Conservation (phyloP, 495 filamentous ascomycete genomes). For the Annulohypoxylon bovei region DNA sequence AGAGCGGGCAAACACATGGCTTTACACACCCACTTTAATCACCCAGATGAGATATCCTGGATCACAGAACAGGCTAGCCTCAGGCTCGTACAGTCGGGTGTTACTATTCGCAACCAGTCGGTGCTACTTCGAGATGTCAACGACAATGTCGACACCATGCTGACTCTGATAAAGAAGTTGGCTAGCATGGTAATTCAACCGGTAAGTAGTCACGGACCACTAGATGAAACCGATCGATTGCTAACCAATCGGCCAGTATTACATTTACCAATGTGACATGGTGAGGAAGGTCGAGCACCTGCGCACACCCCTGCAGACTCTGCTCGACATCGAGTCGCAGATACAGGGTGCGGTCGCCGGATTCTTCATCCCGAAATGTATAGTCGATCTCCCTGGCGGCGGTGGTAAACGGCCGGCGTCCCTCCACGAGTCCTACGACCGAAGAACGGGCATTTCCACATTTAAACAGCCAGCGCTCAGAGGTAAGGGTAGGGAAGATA, state of each 20-base stretch:
- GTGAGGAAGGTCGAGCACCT: conserved; percentile 66
- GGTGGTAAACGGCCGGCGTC: conserved; percentile 68
- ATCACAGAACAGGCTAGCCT: conserved; percentile 61
- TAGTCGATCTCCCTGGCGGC: conserved; percentile 69
- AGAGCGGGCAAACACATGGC: conserved; percentile 65
- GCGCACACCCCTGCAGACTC: conserved; percentile 67
- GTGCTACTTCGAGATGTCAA: conserved; percentile 67
- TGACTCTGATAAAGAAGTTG: conserved; percentile 58
- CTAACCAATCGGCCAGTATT: conserved; percentile 56
- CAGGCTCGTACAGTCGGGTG: conserved; percentile 58
- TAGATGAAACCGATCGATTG: conserved; percentile 28
- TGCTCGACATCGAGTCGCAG: conserved; percentile 62
- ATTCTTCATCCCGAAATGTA: conserved; percentile 67
- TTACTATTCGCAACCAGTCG: conserved; percentile 62
- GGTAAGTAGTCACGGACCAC: conserved; percentile 17
- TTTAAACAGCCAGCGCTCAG: conserved; percentile 65
- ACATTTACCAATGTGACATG: conserved; percentile 70
- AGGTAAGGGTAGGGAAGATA: conserved; percentile 54
- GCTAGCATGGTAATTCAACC: conserved; percentile 65
- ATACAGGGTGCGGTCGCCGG: conserved; percentile 67
- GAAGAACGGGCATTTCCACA: conserved; percentile 57
- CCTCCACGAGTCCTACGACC: conserved; percentile 62
- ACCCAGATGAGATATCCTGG: conserved; percentile 68
- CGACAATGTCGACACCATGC: conserved; percentile 63
- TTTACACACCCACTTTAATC: conserved; percentile 71